Percentiles rank a stretch among this genome's conserved stretches.
Conservation (phyloP, 1,284 basidiomycete genomes). For the Malassezia caprae region DNA sequence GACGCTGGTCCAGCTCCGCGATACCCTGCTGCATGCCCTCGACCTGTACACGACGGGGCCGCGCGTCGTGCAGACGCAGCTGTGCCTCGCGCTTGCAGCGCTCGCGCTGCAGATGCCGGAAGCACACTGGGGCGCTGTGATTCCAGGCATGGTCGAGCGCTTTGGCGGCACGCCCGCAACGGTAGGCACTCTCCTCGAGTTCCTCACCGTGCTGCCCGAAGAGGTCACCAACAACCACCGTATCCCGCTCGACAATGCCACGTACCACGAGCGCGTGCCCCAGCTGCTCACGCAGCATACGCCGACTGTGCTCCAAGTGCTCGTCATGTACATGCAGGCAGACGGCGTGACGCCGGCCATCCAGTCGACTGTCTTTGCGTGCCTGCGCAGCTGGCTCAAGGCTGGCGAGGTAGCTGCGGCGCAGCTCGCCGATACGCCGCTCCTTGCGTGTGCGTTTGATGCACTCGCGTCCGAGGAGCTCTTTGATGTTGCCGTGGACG, state of each 20-base stretch:
- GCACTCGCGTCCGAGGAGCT: constrained; percentile 57
- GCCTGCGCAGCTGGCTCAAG: constrained; percentile 74
- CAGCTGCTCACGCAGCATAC: constrained; percentile 55
- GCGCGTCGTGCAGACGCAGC: constrained; percentile 73
- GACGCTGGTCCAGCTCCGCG: constrained; percentile 67
- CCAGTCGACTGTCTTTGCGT: constrained; percentile 77
- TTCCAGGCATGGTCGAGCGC: constrained; percentile 69
- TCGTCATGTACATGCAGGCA: constrained; percentile 83
- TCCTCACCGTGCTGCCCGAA: constrained; percentile 82
- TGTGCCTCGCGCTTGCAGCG: constrained; percentile 79
- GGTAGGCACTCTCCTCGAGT: constrained; percentile 75
- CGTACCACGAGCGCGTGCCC: constrained; percentile 51
- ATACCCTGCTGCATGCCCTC: constrained; percentile 73
- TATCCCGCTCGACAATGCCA: constrained; percentile 77
- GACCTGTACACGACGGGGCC: constrained; percentile 62
- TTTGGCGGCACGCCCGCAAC: constrained; percentile 75
- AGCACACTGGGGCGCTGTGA: constrained; percentile 64
- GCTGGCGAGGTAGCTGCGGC: constrained; percentile 69
- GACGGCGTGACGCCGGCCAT: constrained; percentile 71
- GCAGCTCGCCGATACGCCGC: constrained; percentile 64
- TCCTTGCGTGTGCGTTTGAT: constrained; percentile 59
- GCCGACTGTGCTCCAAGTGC: constrained; percentile 63
- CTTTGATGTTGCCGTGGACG: constrained; percentile 84
- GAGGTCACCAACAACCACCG: constrained; percentile 74
- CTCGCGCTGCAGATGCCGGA: constrained; percentile 79